Evolutionary conservation across 768 basidiomycete species (phyloP).

Genomic region (Russula vinacea): DNA sequence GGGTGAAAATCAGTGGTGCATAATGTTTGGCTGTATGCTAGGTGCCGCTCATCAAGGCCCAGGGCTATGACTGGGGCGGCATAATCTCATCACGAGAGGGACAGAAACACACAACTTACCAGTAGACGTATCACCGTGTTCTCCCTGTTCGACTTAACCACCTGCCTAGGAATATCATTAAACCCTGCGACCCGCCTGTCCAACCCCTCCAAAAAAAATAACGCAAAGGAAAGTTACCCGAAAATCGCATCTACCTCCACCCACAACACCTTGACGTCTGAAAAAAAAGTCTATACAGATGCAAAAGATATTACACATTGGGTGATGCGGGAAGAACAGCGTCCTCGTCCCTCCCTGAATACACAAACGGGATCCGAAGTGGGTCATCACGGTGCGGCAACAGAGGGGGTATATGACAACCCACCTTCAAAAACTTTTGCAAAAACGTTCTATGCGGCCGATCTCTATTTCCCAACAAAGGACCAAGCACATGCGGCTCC

Average conservation of each 20-base stretch:
- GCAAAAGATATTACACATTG: slow-evolving; percentile 26
- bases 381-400: slow-evolving; percentile 7
- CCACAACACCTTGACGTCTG: slow-evolving; percentile 11
- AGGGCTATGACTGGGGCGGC: slow-evolving; percentile 33
- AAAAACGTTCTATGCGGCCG: slow-evolving; percentile 60
- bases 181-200: background rate
- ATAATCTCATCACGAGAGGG: slow-evolving; percentile 24
- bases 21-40: slow-evolving; percentile 31
- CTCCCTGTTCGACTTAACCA: background rate
- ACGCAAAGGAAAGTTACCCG: background rate
- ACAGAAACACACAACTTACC: slow-evolving; percentile 8
- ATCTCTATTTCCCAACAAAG: slow-evolving; percentile 53
- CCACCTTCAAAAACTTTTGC: slow-evolving; percentile 81
- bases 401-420: slow-evolving; percentile 31
- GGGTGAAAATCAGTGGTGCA: slow-evolving; percentile 26
- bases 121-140: background rate
- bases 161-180: background rate
- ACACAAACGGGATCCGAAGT: slow-evolving; percentile 11
- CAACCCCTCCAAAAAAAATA: background rate
- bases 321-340: slow-evolving; percentile 52
- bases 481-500: slow-evolving; percentile 72
- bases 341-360: slow-evolving; percentile 70
- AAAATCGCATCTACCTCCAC: background rate
- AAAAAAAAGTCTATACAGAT: slow-evolving; percentile 25
- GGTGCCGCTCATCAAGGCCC: slow-evolving; percentile 30